Conservation (phyloP, 345 rosid genomes). For the Erysimum cheiranthoides region DNA sequence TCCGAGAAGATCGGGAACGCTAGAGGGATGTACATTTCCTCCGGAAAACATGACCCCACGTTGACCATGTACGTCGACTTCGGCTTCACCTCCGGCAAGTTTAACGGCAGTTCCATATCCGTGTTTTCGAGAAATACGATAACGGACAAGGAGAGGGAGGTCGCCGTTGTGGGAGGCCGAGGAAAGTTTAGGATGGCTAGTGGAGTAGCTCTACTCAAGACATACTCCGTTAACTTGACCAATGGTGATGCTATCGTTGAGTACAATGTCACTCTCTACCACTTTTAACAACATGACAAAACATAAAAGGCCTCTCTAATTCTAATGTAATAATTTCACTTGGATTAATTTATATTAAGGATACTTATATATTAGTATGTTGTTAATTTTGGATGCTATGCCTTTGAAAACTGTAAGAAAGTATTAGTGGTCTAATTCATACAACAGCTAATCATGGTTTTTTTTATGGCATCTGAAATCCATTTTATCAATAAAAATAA, state of each 20-base stretch:
- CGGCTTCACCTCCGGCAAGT: conserved; percentile 51
- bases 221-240: conserved; percentile 36
- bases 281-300: conserved; percentile 30
- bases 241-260: conserved; percentile 55
- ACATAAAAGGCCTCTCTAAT: neutral
- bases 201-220: conserved; percentile 49
- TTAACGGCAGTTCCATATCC: conserved; percentile 57
- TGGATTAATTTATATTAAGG: neutral
- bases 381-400: no score
- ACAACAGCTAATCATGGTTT: no score
- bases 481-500: no score
- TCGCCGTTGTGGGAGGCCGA: conserved; percentile 63
- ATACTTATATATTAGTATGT: no score
- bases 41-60: conserved; percentile 33
- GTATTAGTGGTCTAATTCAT: neutral
- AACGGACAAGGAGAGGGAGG: conserved; percentile 47
- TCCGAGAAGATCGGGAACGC: conserved; percentile 53
- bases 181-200: conserved; percentile 55
- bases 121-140: conserved; percentile 56
- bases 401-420: neutral
- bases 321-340: neutral
- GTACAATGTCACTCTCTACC: conserved; percentile 49
- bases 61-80: conserved; percentile 32
- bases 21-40: conserved; percentile 51
- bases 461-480: no score